These are phyloP conservation scores for Tremellales sp. DNA, from an alignment of 1,284 basidiomycete genomes.

Conservation along the genomic window DNA sequence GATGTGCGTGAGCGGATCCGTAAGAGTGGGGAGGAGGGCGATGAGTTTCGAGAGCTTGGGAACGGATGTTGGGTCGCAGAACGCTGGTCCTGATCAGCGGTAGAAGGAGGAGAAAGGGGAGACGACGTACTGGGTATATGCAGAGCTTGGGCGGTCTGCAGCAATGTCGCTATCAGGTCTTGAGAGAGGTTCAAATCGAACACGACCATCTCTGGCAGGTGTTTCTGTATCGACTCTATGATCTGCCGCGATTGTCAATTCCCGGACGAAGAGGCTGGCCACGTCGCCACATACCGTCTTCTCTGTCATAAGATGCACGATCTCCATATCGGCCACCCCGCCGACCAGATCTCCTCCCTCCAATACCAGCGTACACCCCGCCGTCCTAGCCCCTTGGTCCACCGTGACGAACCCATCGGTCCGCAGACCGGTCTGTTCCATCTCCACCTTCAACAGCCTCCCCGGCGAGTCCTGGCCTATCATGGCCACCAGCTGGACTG, in stretches of 20 bases:
- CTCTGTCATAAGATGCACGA: conserved; percentile 54
- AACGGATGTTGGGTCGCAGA: conserved; percentile 77
- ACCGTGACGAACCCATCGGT: conserved; percentile 66
- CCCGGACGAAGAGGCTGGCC: not conserved
- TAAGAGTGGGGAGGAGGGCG: conserved; percentile 54
- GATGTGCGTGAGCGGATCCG: conserved; percentile 57
- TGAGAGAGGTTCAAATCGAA: conserved; percentile 77
- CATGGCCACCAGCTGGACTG: conserved; percentile 49
- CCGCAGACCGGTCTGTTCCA: conserved; percentile 64
- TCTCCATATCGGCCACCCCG: conserved; percentile 89
- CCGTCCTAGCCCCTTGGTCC: conserved; percentile 6
- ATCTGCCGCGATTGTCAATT: conserved; percentile 12
- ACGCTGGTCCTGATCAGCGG: conserved; percentile 28
- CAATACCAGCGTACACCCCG: conserved; percentile 67
- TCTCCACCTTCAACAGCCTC: conserved; percentile 59
- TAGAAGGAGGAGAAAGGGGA: not conserved
- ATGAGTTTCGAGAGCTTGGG: conserved; percentile 70
- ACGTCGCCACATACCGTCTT: not conserved
- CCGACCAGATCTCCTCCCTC: conserved; percentile 65
- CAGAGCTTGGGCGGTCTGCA: conserved; percentile 51
- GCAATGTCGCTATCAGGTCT: conserved; percentile 55
- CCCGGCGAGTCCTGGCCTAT: conserved; percentile 44
- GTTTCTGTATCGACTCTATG: conserved; percentile 8
- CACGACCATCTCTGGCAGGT: conserved; percentile 62
- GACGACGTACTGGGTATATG: conserved; percentile 59